Evolutionary conservation across 2,329 filamentous ascomycete genomes (phyloP).

Genomic region (Phaeosphaeria sp.): DNA sequence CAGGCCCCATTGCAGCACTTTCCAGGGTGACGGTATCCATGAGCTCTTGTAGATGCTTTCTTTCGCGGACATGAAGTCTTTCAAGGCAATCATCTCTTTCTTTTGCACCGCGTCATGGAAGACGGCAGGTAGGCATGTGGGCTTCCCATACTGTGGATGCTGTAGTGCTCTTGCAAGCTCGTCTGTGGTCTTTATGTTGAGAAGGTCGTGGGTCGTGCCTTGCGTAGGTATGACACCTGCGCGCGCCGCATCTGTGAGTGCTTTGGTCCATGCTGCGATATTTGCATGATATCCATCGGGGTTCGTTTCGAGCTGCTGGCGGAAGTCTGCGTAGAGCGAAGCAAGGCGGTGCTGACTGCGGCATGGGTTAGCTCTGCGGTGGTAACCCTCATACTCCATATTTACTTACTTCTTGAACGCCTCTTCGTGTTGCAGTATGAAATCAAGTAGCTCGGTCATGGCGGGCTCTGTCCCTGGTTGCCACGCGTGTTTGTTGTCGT

Average conservation of each 20-base stretch:
- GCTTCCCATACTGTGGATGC: conserved; percentile 78
- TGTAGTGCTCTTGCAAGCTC: conserved; percentile 75
- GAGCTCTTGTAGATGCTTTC: conserved; percentile 75
- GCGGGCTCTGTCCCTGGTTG: conserved; percentile 29
- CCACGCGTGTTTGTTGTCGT: conserved; percentile 25
- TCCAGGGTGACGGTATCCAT: conserved; percentile 74
- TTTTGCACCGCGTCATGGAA: conserved; percentile 75
- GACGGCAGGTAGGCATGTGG: conserved; percentile 79
- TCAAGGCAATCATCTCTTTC: conserved; percentile 73
- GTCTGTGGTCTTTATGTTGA: conserved; percentile 63
- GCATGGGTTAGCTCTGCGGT: conserved; percentile 15
- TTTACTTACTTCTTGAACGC: conserved; percentile 52
- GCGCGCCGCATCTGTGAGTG: conserved; percentile 71
- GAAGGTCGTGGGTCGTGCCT: conserved; percentile 51
- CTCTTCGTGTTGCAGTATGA: conserved; percentile 58
- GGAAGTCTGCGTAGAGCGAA: conserved; percentile 89
- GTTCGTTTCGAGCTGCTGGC: conserved; percentile 75
- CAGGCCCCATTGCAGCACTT: conserved; percentile 77
- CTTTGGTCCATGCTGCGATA: conserved; percentile 77
- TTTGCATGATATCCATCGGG: conserved; percentile 87
- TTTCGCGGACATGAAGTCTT: conserved; percentile 69
- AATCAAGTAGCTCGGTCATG: conserved; percentile 74
- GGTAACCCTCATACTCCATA: not conserved
- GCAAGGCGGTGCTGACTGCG: conserved; percentile 73
- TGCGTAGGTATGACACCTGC: conserved; percentile 64